A percentile compares a stretch with the other conserved stretches of the same genome.
phyloP scores from a whole-genome alignment of 1,284 basidiomycete genomes.

The Inonotus obliquus region DNA sequence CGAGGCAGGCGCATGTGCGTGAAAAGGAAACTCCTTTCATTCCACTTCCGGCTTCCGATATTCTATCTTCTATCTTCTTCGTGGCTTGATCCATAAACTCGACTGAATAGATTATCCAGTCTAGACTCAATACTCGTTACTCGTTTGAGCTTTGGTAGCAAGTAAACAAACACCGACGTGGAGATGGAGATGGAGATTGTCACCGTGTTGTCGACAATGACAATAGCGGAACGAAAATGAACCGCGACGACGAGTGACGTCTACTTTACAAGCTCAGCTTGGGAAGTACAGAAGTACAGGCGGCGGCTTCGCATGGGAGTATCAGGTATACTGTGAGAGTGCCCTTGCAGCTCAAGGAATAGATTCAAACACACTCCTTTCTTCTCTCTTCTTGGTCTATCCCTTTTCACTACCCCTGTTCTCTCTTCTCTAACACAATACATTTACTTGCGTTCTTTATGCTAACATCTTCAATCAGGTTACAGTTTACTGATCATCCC shows the following conservation, averaged over 20 bases:
- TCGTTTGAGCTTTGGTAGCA: neutral
- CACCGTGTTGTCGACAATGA: too few relatives aligned
- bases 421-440: too few relatives aligned
- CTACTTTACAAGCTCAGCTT: neutral
- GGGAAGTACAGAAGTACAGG: neutral
- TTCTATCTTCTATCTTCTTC: neutral
- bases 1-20: neutral
- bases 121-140: neutral
- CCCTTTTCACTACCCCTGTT: neutral
- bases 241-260: conserved; percentile 1
- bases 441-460: neutral
- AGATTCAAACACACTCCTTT: conserved; percentile 2
- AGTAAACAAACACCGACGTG: neutral
- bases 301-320: neutral
- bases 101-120: neutral
- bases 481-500: neutral
- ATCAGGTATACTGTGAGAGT: neutral
- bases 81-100: neutral
- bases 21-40: neutral
- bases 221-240: neutral
- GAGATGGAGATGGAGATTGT: neutral
- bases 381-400: neutral
- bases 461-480: neutral
- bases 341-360: neutral
- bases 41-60: neutral